Evolutionary conservation across 352 stramenopile species (phyloP).

Genomic region (Peronospora belbahrii): DNA sequence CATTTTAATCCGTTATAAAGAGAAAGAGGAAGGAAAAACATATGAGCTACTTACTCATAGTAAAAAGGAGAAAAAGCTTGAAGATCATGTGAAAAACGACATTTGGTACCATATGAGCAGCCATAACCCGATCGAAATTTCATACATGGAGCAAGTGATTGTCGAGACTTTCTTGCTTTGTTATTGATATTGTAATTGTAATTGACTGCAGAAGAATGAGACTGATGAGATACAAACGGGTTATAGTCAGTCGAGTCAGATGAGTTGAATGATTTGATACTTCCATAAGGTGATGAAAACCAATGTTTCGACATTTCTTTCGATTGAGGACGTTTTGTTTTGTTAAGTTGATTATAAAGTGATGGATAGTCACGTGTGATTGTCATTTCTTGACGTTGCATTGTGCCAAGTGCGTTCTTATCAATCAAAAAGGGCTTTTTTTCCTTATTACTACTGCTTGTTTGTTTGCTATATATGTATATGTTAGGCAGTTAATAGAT

Average conservation of each 20-base stretch:
- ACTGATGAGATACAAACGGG: constrained; percentile 15
- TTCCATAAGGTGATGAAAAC: neutral
- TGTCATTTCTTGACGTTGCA: constrained; percentile 34
- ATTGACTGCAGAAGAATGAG: neutral
- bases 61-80: constrained; percentile 16
- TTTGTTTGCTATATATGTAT: too few relatives aligned
- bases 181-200: constrained; percentile 6
- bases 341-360: too few relatives aligned
- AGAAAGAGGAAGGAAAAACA: neutral
- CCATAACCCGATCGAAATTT: constrained; percentile 36
- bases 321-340: constrained; percentile 1
- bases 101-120: constrained; percentile 46
- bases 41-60: constrained; percentile 13
- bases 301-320: constrained; percentile 10
- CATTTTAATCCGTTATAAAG: neutral
- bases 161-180: constrained; percentile 15
- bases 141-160: constrained; percentile 22
- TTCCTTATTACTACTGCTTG: too few relatives aligned
- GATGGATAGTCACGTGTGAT: constrained; percentile 27
- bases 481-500: too few relatives aligned
- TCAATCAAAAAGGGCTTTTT: too few relatives aligned
- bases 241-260: constrained; percentile 4
- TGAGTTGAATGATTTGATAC: neutral
- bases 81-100: constrained; percentile 50
- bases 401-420: constrained; percentile 1